Evolutionary conservation across 2,329 filamentous ascomycete genomes (phyloP).

Genomic region (Aspergillus japonicus): DNA sequence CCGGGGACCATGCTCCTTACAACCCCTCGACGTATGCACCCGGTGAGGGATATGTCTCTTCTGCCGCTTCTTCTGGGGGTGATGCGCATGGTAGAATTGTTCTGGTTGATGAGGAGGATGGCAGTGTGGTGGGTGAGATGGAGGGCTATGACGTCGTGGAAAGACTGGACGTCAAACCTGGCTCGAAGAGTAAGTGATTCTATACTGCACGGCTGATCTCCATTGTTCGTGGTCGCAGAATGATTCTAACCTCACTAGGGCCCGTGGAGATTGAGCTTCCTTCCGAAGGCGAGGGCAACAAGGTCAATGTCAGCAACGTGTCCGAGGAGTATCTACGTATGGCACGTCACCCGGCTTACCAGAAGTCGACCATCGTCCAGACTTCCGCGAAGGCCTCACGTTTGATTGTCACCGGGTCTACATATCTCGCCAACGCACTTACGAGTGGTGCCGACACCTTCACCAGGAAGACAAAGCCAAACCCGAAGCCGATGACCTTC

Average conservation of each 20-base stretch:
- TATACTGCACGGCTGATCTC: neutral
- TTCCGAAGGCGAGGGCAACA: slow-evolving; percentile 47
- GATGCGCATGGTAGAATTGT: slow-evolving; percentile 72
- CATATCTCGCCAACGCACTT: slow-evolving; percentile 74
- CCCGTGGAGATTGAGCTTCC: slow-evolving; percentile 52
- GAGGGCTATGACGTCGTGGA: slow-evolving; percentile 80
- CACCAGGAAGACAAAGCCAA: slow-evolving; percentile 74
- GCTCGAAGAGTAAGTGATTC: slow-evolving; percentile 75
- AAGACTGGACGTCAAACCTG: slow-evolving; percentile 70
- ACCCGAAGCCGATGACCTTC: slow-evolving; percentile 80
- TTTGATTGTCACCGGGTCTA: slow-evolving; percentile 84
- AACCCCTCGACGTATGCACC: slow-evolving; percentile 79
- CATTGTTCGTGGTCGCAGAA: neutral
- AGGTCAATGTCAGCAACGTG: slow-evolving; percentile 48
- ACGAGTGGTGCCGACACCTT: slow-evolving; percentile 76
- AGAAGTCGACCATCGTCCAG: slow-evolving; percentile 79
- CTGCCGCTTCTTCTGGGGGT: slow-evolving; percentile 29
- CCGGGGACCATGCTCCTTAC: slow-evolving; percentile 55
- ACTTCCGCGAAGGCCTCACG: slow-evolving; percentile 85
- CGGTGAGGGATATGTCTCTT: slow-evolving; percentile 70
- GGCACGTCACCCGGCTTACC: slow-evolving; percentile 86
- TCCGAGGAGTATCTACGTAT: slow-evolving; percentile 66
- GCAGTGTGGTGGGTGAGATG: slow-evolving; percentile 89
- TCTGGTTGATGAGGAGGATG: slow-evolving; percentile 91
- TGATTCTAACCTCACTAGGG: slow-evolving; percentile 30